Evolutionary conservation across 352 stramenopile species (phyloP).

Genomic region (Phytopythium chamaehyphon): DNA sequence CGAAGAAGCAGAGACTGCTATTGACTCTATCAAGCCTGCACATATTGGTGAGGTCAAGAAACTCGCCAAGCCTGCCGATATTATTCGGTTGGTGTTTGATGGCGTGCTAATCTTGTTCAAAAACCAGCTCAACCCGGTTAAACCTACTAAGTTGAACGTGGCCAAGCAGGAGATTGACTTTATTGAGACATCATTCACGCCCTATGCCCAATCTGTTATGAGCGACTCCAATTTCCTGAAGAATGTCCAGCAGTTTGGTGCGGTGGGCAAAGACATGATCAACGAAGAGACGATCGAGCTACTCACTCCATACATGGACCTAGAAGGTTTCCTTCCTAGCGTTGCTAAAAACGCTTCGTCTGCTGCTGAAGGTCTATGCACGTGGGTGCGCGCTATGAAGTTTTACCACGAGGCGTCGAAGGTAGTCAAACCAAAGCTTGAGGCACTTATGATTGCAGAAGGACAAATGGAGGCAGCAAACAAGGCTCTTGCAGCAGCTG

Average conservation of each 20-base stretch:
- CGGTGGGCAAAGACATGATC: conserved; percentile 96
- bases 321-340: conserved; percentile 93
- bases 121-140: conserved; percentile 88
- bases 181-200: conserved; percentile 96
- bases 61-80: conserved; percentile 96
- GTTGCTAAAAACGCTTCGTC: conserved; percentile 97
- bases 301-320: conserved; percentile 95
- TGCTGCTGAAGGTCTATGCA: conserved; percentile 96
- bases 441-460: conserved; percentile 95
- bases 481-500: conserved; percentile 92
- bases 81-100: conserved; percentile 98
- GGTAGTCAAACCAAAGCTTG: conserved; percentile 98
- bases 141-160: conserved; percentile 94
- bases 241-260: conserved; percentile 95
- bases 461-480: conserved; percentile 97
- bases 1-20: conserved; percentile 96
- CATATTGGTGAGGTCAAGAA: conserved; percentile 99
- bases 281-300: conserved; percentile 99
- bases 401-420: conserved; percentile 98
- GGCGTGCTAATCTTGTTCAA: conserved; percentile 97
- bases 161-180: conserved; percentile 97
- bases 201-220: conserved; percentile 95
- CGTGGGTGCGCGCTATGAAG: conserved; percentile 98
- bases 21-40: conserved; percentile 96
- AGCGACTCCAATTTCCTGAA: conserved; percentile 96